A percentile compares a stretch with the other conserved stretches of the same genome.
Evolutionary conservation across 345 rosid genomes (phyloP).

Genomic region (Populus euphratica): DNA sequence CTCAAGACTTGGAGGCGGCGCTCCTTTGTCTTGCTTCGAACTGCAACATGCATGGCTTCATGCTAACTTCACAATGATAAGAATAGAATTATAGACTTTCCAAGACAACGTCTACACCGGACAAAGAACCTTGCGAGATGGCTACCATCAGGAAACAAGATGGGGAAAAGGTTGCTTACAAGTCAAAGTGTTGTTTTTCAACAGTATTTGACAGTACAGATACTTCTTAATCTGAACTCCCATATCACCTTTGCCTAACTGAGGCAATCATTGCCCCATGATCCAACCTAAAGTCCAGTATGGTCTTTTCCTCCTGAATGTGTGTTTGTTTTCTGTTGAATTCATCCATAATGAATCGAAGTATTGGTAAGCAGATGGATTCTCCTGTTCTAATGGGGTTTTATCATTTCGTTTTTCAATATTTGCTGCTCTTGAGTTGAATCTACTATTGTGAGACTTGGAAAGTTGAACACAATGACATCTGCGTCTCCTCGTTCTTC

Average conservation of each 20-base stretch:
- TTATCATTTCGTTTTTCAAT: not conserved
- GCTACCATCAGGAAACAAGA: not conserved
- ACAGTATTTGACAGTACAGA: slow-evolving; percentile 1
- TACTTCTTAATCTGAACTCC: not conserved
- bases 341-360: not conserved
- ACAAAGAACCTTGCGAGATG: not conserved
- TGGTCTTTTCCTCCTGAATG: too few species aligned
- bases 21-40: not conserved
- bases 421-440: not conserved
- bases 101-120: not conserved
- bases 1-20: not conserved
- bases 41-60: not conserved
- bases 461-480: too few species aligned
- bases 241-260: not conserved
- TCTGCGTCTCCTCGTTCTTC: too few species aligned
- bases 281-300: not conserved
- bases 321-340: not conserved
- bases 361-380: too few species aligned
- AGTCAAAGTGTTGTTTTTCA: slow-evolving; percentile 1
- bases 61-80: not conserved
- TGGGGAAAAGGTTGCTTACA: not conserved
- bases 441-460: too few species aligned
- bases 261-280: not conserved
- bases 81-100: not conserved
- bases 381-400: too few species aligned